Evolutionary conservation across 2,329 filamentous ascomycete species (phyloP).

Genomic region (Sclerotinia glacialis): DNA sequence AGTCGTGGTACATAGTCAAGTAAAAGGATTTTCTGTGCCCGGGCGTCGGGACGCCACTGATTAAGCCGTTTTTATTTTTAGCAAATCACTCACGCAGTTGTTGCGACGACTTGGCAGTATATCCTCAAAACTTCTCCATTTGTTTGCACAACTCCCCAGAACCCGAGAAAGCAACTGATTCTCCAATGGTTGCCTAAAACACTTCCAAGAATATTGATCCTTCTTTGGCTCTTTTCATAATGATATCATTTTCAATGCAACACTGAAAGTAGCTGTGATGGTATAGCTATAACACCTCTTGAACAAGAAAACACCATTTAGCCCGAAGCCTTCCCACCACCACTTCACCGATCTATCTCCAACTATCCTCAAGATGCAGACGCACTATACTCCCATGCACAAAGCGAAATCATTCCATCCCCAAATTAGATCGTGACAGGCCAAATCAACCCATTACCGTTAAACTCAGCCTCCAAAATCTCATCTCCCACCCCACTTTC

Average conservation of each 20-base stretch:
- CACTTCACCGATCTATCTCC: background rate
- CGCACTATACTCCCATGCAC: background rate
- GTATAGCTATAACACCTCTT: too few relatives aligned
- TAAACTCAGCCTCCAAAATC: conserved; percentile 1
- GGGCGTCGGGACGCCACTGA: background rate
- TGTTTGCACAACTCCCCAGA: background rate
- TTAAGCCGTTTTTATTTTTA: conserved; percentile 5
- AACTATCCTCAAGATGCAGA: background rate
- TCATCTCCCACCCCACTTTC: background rate
- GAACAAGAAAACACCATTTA: too few relatives aligned
- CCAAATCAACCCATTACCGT: background rate
- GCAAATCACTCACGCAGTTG: background rate
- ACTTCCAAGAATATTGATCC: background rate
- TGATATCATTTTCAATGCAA: background rate
- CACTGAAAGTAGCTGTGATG: background rate
- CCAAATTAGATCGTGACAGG: background rate
- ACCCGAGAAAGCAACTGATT: background rate
- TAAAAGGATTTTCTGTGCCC: too few relatives aligned
- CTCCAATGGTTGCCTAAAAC: background rate
- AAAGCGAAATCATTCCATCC: background rate
- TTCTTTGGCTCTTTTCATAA: background rate
- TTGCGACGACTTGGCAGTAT: conserved; percentile 6
- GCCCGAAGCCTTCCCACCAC: background rate
- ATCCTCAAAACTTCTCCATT: background rate
- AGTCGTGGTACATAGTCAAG: too few relatives aligned